A percentile compares a stretch with the other conserved stretches of the same genome.
phyloP scores from a whole-genome alignment of 176 grass and related monocot species.

The Themeda triandra region DNA sequence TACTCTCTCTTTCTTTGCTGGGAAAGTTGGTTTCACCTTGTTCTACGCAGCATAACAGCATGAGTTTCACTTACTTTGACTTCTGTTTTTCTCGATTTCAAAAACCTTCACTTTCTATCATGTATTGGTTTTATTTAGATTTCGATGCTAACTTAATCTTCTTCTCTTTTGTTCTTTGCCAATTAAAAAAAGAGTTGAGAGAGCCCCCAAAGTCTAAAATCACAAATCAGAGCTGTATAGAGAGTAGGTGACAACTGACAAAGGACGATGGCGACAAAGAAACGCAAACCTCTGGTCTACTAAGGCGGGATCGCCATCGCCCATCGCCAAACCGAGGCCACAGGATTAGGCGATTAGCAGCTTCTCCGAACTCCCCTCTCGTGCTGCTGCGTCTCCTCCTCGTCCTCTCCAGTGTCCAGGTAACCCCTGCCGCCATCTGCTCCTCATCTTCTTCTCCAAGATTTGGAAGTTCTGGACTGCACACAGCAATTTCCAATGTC shows the following conservation, averaged over 20 bases:
- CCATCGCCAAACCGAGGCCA: constrained; percentile 31
- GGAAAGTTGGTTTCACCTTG: too few relatives aligned
- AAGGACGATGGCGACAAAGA: constrained; percentile 8
- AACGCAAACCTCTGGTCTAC: constrained; percentile 22
- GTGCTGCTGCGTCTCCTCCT: constrained; percentile 20
- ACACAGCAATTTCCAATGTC: background rate
- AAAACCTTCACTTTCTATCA: too few relatives aligned
- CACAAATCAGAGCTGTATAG: background rate
- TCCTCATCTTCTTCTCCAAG: background rate
- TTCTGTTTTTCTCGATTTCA: too few relatives aligned
- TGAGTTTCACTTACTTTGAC: too few relatives aligned
- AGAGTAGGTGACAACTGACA: background rate
- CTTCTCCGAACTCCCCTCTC: background rate
- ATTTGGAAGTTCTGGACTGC: constrained; percentile 16
- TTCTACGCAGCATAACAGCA: too few relatives aligned
- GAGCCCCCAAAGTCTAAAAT: background rate
- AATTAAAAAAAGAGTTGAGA: too few relatives aligned
- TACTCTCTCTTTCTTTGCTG: too few relatives aligned
- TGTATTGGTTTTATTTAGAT: too few relatives aligned
- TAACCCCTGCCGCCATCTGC: constrained; percentile 23
- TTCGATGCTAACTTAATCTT: too few relatives aligned
- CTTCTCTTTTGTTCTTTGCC: too few relatives aligned
- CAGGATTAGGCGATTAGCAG: background rate
- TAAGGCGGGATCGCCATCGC: constrained; percentile 21
- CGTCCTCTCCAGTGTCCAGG: constrained; percentile 21